Evolutionary conservation across 2,329 filamentous ascomycete species (phyloP).

Genomic region (Monosporascus sp.): DNA sequence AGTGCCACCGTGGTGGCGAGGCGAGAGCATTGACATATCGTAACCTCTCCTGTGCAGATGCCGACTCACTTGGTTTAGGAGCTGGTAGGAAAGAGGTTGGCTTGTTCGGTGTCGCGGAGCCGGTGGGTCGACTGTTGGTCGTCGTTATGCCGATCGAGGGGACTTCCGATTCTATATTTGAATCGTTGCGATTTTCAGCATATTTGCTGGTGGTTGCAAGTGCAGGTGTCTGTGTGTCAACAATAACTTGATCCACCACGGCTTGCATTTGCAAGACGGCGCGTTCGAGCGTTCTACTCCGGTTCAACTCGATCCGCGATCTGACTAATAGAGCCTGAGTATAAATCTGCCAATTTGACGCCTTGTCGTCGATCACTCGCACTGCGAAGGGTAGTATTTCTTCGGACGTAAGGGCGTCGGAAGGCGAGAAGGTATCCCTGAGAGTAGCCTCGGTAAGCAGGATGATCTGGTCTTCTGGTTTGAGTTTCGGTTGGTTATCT

Average conservation of each 20-base stretch:
- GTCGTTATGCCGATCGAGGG: conserved; percentile 43
- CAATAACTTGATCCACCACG: conserved; percentile 90
- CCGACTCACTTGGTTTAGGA: conserved; percentile 70
- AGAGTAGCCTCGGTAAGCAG: conserved; percentile 83
- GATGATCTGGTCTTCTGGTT: conserved; percentile 83
- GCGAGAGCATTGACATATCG: conserved; percentile 79
- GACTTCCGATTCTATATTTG: conserved; percentile 25
- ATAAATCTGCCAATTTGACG: conserved; percentile 97
- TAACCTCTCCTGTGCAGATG: conserved; percentile 69
- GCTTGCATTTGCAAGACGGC: conserved; percentile 90
- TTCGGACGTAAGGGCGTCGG: conserved; percentile 83
- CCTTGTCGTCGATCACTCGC: conserved; percentile 80
- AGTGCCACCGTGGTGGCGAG: conserved; percentile 85
- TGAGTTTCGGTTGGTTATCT: conserved; percentile 74
- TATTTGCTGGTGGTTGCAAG: conserved; percentile 20
- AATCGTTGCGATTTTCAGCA: conserved; percentile 12
- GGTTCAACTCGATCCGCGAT: conserved; percentile 83
- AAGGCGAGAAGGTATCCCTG: conserved; percentile 79
- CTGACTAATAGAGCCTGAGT: conserved; percentile 88
- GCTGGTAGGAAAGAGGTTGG: conserved; percentile 78
- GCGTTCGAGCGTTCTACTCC: conserved; percentile 81
- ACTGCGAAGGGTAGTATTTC: conserved; percentile 89
- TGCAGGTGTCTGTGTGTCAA: conserved; percentile 54
- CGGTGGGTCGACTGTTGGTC: conserved; percentile 24
- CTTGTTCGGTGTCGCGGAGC: conserved; percentile 29